Evolutionary conservation across 352 stramenopile species (phyloP).

Genomic region (Phytophthora hibernalis): DNA sequence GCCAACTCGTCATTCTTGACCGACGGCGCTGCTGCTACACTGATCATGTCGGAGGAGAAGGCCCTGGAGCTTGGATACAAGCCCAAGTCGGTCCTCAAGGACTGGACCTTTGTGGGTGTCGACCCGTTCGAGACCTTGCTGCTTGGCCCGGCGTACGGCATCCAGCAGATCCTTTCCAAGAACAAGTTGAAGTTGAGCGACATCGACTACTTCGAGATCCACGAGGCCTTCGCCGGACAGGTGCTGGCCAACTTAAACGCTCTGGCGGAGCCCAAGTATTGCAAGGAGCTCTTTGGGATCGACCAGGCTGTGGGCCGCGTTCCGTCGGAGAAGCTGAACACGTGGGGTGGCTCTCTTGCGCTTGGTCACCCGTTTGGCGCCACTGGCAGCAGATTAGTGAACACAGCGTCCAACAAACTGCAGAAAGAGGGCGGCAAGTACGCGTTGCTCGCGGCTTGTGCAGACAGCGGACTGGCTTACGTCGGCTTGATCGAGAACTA

Average conservation of each 20-base stretch:
- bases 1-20: conserved; percentile 98
- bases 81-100: conserved; percentile 94
- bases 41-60: conserved; percentile 98
- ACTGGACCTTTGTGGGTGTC: conserved; percentile 97
- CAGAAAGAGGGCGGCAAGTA: conserved; percentile 96
- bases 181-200: conserved; percentile 93
- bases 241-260: conserved; percentile 98
- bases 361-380: conserved; percentile 98
- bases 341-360: conserved; percentile 96
- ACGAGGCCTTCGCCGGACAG: conserved; percentile 99
- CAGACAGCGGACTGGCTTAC: conserved; percentile 97
- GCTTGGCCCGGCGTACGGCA: conserved; percentile 96
- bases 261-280: conserved; percentile 95
- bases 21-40: conserved; percentile 94
- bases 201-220: conserved; percentile 99
- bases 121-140: conserved; percentile 96
- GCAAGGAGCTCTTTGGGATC: conserved; percentile 94
- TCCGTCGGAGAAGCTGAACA: conserved; percentile 97
- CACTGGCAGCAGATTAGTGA: conserved; percentile 96
- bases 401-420: conserved; percentile 97
- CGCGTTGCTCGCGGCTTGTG: conserved; percentile 96
- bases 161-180: conserved; percentile 83
- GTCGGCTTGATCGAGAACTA: conserved; percentile 95
- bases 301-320: conserved; percentile 93
- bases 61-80: conserved; percentile 95